Conservation (phyloP, 2,329 filamentous ascomycete species). For the Periconia sp. region DNA sequence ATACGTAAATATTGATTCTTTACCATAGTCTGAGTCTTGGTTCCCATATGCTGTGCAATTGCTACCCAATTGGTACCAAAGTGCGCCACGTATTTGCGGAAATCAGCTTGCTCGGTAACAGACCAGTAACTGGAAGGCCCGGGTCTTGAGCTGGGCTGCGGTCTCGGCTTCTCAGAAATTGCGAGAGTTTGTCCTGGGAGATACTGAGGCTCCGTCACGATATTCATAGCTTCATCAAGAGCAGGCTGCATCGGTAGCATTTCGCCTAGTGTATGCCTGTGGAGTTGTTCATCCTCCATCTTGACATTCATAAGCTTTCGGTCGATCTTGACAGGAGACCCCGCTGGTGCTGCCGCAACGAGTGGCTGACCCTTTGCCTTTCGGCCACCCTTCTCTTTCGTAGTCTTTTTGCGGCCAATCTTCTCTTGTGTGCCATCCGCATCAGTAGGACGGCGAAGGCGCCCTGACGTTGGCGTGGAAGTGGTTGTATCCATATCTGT, state of each 20-base stretch:
- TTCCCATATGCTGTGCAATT: conserved; percentile 78
- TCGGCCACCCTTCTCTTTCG: conserved; percentile 42
- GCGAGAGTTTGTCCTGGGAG: conserved; percentile 22
- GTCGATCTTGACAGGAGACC: conserved; percentile 39
- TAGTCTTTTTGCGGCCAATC: conserved; percentile 44
- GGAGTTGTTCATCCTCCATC: conserved; percentile 32
- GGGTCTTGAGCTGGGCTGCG: conserved; percentile 47
- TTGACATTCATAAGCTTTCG: conserved; percentile 34
- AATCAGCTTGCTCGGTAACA: conserved; percentile 77
- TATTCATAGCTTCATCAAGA: conserved; percentile 26
- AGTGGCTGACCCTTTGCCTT: conserved; percentile 47
- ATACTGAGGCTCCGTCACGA: conserved; percentile 21
- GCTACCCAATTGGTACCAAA: conserved; percentile 79
- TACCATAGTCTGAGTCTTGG: conserved; percentile 83
- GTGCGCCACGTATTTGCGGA: conserved; percentile 69
- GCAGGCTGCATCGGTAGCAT: conserved; percentile 28
- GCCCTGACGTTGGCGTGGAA: conserved; percentile 29
- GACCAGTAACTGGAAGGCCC: conserved; percentile 85
- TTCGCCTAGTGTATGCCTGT: conserved; percentile 30
- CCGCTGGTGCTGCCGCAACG: conserved; percentile 40
- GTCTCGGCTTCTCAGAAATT: conserved; percentile 40
- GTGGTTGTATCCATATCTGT: conserved; percentile 60
- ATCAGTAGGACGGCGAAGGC: conserved; percentile 40
- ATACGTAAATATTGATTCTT: conserved; percentile 55
- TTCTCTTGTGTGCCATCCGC: conserved; percentile 37